Evolutionary conservation across 2,329 filamentous ascomycete species (phyloP).

Genomic region (Chrysoporthe puriensis): DNA sequence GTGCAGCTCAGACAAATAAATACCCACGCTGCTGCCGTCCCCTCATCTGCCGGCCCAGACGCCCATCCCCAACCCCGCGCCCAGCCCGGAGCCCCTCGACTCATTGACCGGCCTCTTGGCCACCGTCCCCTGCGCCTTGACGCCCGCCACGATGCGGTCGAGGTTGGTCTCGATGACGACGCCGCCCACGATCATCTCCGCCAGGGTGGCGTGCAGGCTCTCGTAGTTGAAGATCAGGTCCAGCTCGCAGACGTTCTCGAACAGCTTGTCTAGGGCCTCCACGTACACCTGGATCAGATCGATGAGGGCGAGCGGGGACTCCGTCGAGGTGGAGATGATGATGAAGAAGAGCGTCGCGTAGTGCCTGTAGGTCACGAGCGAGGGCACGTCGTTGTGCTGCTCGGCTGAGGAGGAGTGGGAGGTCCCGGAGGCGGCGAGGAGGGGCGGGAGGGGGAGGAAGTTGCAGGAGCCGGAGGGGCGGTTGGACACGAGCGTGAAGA

Average conservation of each 20-base stretch:
- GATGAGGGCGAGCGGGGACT: conserved; percentile 91
- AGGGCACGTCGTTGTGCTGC: conserved; percentile 80
- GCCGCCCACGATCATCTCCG: conserved; percentile 94
- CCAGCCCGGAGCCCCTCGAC: conserved; percentile 51
- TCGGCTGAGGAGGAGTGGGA: conserved; percentile 68
- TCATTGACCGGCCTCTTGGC: conserved; percentile 81
- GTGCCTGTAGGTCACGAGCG: conserved; percentile 95
- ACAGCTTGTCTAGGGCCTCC: conserved; percentile 89
- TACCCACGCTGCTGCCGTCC: too few relatives aligned
- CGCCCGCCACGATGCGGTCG: conserved; percentile 85
- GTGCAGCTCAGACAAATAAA: not conserved
- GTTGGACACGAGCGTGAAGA: conserved; percentile 93
- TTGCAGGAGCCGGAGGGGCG: conserved; percentile 93
- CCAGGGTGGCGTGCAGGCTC: conserved; percentile 86
- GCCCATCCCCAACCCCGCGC: conserved; percentile 58
- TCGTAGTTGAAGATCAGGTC: conserved; percentile 99
- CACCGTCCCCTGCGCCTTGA: conserved; percentile 75
- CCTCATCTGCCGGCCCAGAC: conserved; percentile 50
- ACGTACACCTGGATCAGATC: conserved; percentile 99
- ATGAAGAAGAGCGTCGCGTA: conserved; percentile 99
- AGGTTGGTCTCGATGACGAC: conserved; percentile 92
- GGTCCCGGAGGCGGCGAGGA: conserved; percentile 66
- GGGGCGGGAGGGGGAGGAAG: conserved; percentile 80
- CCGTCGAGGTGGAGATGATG: conserved; percentile 93
- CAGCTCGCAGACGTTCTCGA: conserved; percentile 98